Percentiles rank a stretch among this genome's conserved stretches.
These are phyloP conservation scores for Mucor irregularis DNA, from an alignment of 371 early-diverging fungal genomes.

Conservation along the genomic window DNA sequence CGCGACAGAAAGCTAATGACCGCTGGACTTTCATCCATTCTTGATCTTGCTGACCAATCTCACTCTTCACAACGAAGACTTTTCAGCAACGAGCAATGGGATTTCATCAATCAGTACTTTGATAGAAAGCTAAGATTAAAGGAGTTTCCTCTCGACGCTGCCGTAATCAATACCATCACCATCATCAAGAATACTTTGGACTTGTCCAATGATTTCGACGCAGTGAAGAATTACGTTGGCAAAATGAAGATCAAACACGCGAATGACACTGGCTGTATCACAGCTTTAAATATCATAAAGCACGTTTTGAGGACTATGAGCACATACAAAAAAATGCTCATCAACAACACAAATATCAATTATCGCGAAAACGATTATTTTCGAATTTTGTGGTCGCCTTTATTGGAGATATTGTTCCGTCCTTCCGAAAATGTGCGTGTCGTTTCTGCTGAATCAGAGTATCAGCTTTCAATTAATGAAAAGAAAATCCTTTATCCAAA, in stretches of 20 bases:
- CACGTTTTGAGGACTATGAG: slow-evolving; percentile 11
- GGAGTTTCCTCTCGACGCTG: slow-evolving; percentile 2
- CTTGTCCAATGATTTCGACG: slow-evolving; percentile 15
- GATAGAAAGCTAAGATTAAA: slow-evolving; percentile 12
- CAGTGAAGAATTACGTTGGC: slow-evolving; percentile 2
- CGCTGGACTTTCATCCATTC: slow-evolving; percentile 19
- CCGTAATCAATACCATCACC: slow-evolving; percentile 11
- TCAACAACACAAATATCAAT: background rate
- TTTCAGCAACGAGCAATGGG: slow-evolving; percentile 9
- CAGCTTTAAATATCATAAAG: slow-evolving; percentile 12
- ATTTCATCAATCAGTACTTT: slow-evolving; percentile 7
- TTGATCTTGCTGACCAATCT: slow-evolving; percentile 14
- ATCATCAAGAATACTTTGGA: slow-evolving; percentile 7
- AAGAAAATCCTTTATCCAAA: slow-evolving; percentile 2
- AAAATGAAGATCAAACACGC: slow-evolving; percentile 10
- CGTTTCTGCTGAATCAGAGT: slow-evolving; percentile 1
- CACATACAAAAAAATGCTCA: background rate
- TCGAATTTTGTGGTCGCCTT: background rate
- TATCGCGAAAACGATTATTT: slow-evolving; percentile 5
- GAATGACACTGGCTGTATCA: slow-evolving; percentile 1
- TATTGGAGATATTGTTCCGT: slow-evolving; percentile 1
- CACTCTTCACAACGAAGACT: slow-evolving; percentile 6
- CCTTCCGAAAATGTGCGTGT: background rate
- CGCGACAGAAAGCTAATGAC: slow-evolving; percentile 13
- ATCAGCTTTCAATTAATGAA: background rate